Conservation (phyloP, 169 alveolate genomes). For the Theileria orientalis region DNA sequence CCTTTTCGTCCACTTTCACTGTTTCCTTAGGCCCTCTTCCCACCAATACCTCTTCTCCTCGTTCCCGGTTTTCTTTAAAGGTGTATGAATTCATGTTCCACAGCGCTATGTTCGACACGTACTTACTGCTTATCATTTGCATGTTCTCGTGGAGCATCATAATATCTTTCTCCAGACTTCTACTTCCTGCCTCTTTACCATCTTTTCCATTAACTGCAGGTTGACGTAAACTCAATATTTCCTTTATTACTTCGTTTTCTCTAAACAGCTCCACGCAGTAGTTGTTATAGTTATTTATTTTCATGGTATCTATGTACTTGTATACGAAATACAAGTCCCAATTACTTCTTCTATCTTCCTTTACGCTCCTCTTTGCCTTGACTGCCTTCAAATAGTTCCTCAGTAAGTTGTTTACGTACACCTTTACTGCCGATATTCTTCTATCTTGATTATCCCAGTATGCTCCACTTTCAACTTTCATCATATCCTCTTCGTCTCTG, state of each 20-base stretch:
- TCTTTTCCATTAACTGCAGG: no score
- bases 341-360: not conserved
- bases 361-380: not conserved
- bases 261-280: no score
- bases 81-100: not conserved
- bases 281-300: not conserved
- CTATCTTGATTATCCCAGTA: not conserved
- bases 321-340: not conserved
- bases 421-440: not conserved
- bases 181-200: no score
- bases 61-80: no score
- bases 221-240: no score
- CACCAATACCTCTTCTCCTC: no score
- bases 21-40: no score
- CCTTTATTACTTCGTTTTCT: no score
- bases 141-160: not conserved
- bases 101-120: not conserved
- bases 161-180: not conserved
- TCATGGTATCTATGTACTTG: not conserved
- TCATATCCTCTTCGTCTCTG: not conserved
- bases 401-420: not conserved
- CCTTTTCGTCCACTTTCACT: not conserved
- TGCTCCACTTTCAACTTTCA: no score
- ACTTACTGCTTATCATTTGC: not conserved
- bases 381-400: not conserved